Evolutionary conservation across 2,329 filamentous ascomycete species (phyloP).

Genomic region (Epichloe uncinata): DNA sequence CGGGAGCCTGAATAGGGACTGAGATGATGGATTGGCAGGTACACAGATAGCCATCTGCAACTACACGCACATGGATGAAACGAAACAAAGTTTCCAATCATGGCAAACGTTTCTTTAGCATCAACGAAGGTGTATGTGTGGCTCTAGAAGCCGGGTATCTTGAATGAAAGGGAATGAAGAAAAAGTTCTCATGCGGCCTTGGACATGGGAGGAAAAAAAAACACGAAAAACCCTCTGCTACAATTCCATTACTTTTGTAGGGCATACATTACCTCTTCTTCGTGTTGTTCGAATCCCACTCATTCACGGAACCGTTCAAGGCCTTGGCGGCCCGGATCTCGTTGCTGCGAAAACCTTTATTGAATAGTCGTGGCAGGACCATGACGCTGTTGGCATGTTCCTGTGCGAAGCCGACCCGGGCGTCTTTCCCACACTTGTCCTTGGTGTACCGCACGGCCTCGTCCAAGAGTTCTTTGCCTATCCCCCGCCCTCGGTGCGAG

Average conservation of each 20-base stretch:
- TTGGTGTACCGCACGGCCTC: slow-evolving; percentile 57
- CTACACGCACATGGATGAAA: background rate
- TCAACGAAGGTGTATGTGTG: background rate
- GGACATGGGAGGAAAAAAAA: too few species aligned
- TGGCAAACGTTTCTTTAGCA: background rate
- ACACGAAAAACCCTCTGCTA: background rate
- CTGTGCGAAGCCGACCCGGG: slow-evolving; percentile 56
- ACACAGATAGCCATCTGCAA: too few species aligned
- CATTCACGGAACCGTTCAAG: slow-evolving; percentile 36
- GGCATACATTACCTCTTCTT: slow-evolving; percentile 29
- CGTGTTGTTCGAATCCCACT: slow-evolving; percentile 35
- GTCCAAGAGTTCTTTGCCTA: slow-evolving; percentile 59
- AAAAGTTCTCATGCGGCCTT: background rate
- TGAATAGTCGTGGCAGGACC: slow-evolving; percentile 50
- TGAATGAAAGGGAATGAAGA: background rate
- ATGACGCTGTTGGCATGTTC: slow-evolving; percentile 64
- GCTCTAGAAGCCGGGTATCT: background rate
- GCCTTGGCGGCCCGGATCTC: slow-evolving; percentile 44
- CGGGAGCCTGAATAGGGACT: too few species aligned
- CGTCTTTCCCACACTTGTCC: slow-evolving; percentile 54
- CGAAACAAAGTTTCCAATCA: too few species aligned
- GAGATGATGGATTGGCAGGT: too few species aligned
- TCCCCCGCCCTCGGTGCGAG: slow-evolving; percentile 54
- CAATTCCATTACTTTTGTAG: background rate
- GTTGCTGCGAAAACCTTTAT: slow-evolving; percentile 42